Evolutionary conservation across 2,329 filamentous ascomycete species (phyloP), one percentile per base, ranked within the genome.

Genomic region (Emmonsiellopsis sp.): DNA sequence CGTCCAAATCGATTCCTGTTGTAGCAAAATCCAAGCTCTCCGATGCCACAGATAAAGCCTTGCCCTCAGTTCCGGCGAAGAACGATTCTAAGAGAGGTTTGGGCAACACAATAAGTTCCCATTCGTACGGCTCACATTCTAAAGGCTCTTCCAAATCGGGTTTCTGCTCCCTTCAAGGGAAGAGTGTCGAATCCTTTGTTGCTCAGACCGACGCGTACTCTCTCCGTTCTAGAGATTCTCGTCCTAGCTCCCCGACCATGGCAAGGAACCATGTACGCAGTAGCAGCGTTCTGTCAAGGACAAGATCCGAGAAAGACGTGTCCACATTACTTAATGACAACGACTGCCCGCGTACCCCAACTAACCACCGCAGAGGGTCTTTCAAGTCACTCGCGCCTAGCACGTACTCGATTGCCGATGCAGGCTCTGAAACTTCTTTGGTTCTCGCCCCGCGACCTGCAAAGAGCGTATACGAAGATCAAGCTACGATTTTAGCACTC

Each of bases 401-500:
- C 52, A 63, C 76, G 52, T 76, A 75, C 54, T 76, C 73, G 0
- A 58, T 76, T 44, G 72, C 69, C 11, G 73, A 69, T 46, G 70
- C 67, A 8, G 68, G 70, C 16, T 75, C 73, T 0, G 69, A 73
- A 52, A 72, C 71, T 1, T 73, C 73, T n/a, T 64, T 75, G 11
- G 60, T 76, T 15, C 62, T 76, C 50, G 70, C 70, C 7, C 70
- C 71, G 52, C 62, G 72, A 45, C 63, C 69, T 34, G 63, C 67
- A 26, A 73, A 69, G 51, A 75, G 71, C 52, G 66, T 71, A n/a
- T 75, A 74, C 54, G 73, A 75, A 53, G 71, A 75, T 55, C 66
- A 67, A 43, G 65, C 69, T n/a, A 73, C 73, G 7, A 67, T 76
- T 20, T 65, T 70, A 47, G 67, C 67, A 3, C 66, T 76, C 7